Evolutionary conservation across 2,329 filamentous ascomycete genomes (phyloP), one percentile per base, ranked within the genome.

Genomic region (Fusarium abutilonis): DNA sequence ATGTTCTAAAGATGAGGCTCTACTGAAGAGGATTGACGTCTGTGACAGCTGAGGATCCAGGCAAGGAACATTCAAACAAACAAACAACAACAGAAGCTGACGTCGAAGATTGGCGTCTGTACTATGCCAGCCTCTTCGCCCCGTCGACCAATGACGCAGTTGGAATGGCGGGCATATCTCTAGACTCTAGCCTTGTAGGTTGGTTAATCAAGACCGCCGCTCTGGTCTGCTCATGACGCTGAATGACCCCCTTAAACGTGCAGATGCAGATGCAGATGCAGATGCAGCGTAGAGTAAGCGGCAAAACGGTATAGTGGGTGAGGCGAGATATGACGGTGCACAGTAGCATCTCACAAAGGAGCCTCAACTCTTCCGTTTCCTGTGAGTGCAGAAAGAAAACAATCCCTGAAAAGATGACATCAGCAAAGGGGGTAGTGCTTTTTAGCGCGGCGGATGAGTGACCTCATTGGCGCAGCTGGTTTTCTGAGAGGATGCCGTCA

Each of bases 381-480:
- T 42, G 45, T 21, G 44, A 42, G 23, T 44, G 50, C 36, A 29
- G 19, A 14, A 29, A 42, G 35, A 8, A 26, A 26, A 44, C 5
- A 32, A 48, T 23, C 54, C 39, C 26, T 51, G 23, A 36, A 29
- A 26, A 23, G 35, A 53, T 70, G 68, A 70, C 68, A 70, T 70
- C 68, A 70, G 64, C 44, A 64, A 41, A 41, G 39, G 45, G 40
- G 39, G 31, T 19, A 5, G 28, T 7, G 28, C 9, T 38, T 48
- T 21, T 49, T 51, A 53, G 49, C 42, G 62, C 54, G 60, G 66
- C 52, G 47, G 60, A 28, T 29, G 34, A 43, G 66, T 70, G 68
- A 70, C 66, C 59, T 70, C 68, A 70, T 61, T 67, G 63, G 66
- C 61, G 63, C 56, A 39, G 29, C 45, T 26, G 23, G 36, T 34